Evolutionary conservation across 306 rosid genomes (phyloP), one percentile per base, ranked within the genome.

Genomic region (Pachyrhizus erosus): DNA sequence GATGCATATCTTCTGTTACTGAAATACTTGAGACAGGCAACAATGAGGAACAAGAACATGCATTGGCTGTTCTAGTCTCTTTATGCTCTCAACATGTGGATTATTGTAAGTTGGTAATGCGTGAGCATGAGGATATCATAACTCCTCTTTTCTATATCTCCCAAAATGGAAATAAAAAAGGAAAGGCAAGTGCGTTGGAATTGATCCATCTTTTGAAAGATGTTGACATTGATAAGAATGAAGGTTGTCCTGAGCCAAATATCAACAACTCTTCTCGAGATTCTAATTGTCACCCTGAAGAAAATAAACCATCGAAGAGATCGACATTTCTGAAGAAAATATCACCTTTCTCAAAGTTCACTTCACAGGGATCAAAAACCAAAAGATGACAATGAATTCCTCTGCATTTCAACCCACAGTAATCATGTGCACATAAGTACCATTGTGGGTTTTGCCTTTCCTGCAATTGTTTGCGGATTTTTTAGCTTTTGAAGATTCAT

Each of bases 21-120:
- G 89, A 88, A 84, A 76, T 87, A 58, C 97, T 96, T 12, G 94
- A 84, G 3, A 65, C 29, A 2, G 94, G 87, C 55, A 86, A 84
- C 76, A 70, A 80, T 3, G 92, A 91, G 87, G 91, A 90, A 55
- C 94, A 93, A 87, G 97, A 96, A 84, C 84, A 87, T 71, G 97
- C 99, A 21, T 83, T 93, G 34, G 78, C 68, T 62, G 85, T 93
- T 84, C 85, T 96, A n/a, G 87, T 88, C 68, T 89, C 94, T 31
- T 42, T 96, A 69, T 93, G 97, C 79, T 91, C 97, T 74, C 91
- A 88, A 72, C 83, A 90, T 18, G 67, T 73, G 68, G 91, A 89
- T 27, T 91, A 90, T 75, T 91, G 94, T 60, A 83, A 70, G 78
- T 75, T 92, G 85, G 91, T 89, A 70, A 83, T 88, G 93, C 86